These are phyloP conservation scores for Candida buenavistaensis DNA, from an alignment of 1,139 yeast species.

Conservation along the genomic window DNA sequence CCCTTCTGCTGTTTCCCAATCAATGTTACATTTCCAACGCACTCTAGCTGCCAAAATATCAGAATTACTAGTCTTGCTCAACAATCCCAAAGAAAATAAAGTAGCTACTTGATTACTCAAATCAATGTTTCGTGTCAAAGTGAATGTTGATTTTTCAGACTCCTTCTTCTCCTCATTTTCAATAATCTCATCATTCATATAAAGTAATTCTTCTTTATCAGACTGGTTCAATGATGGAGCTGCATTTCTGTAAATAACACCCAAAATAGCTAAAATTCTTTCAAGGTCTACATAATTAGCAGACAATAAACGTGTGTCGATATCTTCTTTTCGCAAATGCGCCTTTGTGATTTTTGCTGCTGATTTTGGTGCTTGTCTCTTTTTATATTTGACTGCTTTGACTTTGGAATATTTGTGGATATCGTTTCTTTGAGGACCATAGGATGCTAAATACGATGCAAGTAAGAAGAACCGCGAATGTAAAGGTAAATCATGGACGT, in stretches of 20 bases:
- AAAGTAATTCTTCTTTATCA: conserved; percentile 24
- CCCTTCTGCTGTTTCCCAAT: conserved; percentile 50
- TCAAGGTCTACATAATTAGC: conserved; percentile 69
- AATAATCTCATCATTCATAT: conserved; percentile 28
- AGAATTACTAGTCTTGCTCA: conserved; percentile 48
- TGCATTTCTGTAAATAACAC: conserved; percentile 52
- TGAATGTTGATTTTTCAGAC: conserved; percentile 31
- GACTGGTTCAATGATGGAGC: conserved; percentile 30
- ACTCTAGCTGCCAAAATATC: conserved; percentile 64
- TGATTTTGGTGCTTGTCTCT: conserved; percentile 21
- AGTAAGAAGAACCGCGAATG: conserved; percentile 62
- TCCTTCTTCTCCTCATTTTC: conserved; percentile 33
- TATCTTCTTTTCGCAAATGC: conserved; percentile 43
- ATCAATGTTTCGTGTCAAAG: conserved; percentile 45
- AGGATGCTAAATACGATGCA: conserved; percentile 73
- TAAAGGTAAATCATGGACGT: conserved; percentile 45
- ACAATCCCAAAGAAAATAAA: conserved; percentile 52
- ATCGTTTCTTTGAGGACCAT: conserved; percentile 60
- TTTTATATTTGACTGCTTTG: conserved; percentile 46
- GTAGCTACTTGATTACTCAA: conserved; percentile 62
- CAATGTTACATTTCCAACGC: conserved; percentile 63
- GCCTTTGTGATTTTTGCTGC: conserved; percentile 27
- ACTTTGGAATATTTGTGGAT: conserved; percentile 59
- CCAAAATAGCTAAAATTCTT: conserved; percentile 63
- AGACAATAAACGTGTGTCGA: conserved; percentile 55